Conservation (phyloP, 768 basidiomycete genomes). For the Amanita polypyramis region DNA sequence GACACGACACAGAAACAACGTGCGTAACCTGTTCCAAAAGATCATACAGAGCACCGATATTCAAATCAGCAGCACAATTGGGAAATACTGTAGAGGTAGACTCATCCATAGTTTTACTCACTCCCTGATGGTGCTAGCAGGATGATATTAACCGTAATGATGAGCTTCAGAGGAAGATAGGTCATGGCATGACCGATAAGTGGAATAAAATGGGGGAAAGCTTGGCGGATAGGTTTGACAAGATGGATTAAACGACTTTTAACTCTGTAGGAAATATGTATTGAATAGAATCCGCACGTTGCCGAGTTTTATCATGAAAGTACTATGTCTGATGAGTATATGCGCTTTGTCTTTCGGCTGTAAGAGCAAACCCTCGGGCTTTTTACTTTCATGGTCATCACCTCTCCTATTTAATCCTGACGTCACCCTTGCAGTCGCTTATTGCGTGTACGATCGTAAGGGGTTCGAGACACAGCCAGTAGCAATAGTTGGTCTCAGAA, state of each 20-base stretch:
- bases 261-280: background rate
- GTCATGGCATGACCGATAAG: slow-evolving; percentile 11
- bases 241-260: slow-evolving; percentile 22
- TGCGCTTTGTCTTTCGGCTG: background rate
- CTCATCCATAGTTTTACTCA: no score
- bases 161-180: no score
- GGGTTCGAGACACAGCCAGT: background rate
- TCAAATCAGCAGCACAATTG: background rate
- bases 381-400: background rate
- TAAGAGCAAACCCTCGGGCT: background rate
- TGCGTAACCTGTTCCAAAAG: no score
- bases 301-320: no score
- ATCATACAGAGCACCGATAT: no score
- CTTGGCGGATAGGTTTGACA: slow-evolving; percentile 27
- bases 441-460: background rate
- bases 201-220: slow-evolving; percentile 15
- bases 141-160: background rate
- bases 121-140: background rate
- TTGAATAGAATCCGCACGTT: no score
- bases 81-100: background rate
- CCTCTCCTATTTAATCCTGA: background rate
- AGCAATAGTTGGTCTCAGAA: background rate
- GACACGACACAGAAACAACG: no score
- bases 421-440: background rate
- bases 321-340: background rate